Conservation (phyloP, 225 moss, liverwort and hornwort species). For the Marchantia polymorpha region DNA sequence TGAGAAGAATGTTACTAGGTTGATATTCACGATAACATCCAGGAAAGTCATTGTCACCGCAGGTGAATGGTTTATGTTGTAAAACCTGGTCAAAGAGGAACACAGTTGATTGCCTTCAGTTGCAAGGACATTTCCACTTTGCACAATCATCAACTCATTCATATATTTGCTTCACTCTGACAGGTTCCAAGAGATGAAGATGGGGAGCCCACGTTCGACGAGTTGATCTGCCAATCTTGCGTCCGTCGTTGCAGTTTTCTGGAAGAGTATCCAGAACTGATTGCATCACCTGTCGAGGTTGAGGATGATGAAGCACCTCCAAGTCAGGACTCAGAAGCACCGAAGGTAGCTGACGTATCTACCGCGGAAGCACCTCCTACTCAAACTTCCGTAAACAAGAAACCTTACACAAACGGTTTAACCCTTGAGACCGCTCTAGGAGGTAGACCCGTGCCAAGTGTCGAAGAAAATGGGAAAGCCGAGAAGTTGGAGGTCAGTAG, state of each 20-base stretch:
- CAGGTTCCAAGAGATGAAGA: slow-evolving; percentile 88
- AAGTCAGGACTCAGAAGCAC: slow-evolving; percentile 4
- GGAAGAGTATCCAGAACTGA: slow-evolving; percentile 52
- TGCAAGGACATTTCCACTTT: too few relatives aligned
- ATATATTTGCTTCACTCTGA: background rate
- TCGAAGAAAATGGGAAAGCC: background rate
- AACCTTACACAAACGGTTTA: background rate
- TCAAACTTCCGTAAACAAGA: slow-evolving; percentile 9
- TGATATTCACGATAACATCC: background rate
- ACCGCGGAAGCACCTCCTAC: slow-evolving; percentile 13
- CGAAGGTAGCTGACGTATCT: slow-evolving; percentile 6
- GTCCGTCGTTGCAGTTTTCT: slow-evolving; percentile 63
- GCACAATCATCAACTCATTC: background rate
- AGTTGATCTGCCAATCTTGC: slow-evolving; percentile 62
- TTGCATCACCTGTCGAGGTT: slow-evolving; percentile 41
- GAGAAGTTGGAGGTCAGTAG: background rate
- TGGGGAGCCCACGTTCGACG: slow-evolving; percentile 78
- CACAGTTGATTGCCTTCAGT: too few relatives aligned
- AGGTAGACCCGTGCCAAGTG: background rate
- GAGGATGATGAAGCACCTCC: slow-evolving; percentile 38
- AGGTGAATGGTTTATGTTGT: background rate
- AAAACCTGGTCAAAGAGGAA: background rate
- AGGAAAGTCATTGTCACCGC: background rate
- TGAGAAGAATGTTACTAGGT: slow-evolving; percentile 12
- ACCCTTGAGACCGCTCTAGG: slow-evolving; percentile 14